Evolutionary conservation across 805 yeast genomes (phyloP).

Genomic region (Gaillardinia entomophila): DNA sequence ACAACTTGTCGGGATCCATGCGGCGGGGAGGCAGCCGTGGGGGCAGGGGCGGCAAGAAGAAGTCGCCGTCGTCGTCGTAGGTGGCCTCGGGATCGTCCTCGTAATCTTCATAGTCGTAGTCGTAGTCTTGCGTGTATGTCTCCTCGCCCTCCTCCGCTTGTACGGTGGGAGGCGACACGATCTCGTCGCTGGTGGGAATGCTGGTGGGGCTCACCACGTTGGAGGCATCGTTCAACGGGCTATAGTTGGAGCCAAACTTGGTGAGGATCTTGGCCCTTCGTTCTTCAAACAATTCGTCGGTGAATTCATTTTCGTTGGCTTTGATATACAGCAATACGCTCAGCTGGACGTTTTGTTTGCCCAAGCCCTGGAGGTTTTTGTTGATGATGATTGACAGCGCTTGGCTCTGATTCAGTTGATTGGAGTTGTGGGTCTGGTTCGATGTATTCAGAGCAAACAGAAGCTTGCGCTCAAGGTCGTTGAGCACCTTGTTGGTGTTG

Average conservation of each 20-base stretch:
- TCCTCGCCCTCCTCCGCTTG: neutral
- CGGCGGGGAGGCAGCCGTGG: slow-evolving; percentile 77
- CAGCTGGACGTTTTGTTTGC: slow-evolving; percentile 23
- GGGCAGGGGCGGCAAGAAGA: slow-evolving; percentile 51
- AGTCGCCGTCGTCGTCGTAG: slow-evolving; percentile 41
- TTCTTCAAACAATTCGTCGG: slow-evolving; percentile 33
- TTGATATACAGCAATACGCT: slow-evolving; percentile 31
- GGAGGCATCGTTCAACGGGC: slow-evolving; percentile 7
- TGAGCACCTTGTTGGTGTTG: slow-evolving; percentile 20
- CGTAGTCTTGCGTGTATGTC: slow-evolving; percentile 1
- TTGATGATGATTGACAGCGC: slow-evolving; percentile 9
- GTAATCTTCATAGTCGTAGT: slow-evolving; percentile 19
- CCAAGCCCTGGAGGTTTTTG: slow-evolving; percentile 13
- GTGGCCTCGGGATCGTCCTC: too few species aligned
- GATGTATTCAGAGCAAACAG: slow-evolving; percentile 24
- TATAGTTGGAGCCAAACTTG: slow-evolving; percentile 21
- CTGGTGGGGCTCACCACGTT: neutral
- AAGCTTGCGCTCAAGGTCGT: slow-evolving; percentile 31
- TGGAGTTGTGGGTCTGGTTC: slow-evolving; percentile 16
- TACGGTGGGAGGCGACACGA: neutral
- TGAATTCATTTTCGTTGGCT: slow-evolving; percentile 14
- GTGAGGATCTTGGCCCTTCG: slow-evolving; percentile 28
- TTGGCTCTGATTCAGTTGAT: slow-evolving; percentile 12
- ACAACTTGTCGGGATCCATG: slow-evolving; percentile 74
- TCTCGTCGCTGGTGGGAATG: neutral